Base-by-base conservation (phyloP, 495 filamentous ascomycete genomes). In the Extremus antarcticus region DNA sequence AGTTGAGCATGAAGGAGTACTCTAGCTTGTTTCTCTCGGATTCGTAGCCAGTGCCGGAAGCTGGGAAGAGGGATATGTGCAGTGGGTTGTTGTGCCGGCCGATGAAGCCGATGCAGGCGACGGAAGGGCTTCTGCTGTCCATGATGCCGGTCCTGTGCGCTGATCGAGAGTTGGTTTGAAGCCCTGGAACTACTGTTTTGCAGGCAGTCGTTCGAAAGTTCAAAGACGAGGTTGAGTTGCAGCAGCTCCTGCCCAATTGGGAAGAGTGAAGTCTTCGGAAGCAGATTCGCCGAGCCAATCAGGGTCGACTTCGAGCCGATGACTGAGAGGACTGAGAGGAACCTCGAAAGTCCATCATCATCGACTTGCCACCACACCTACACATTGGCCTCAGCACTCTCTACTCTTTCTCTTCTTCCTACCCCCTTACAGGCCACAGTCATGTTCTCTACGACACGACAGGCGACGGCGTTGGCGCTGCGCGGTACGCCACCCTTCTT, bases 51-150 rank as follows among this genome's bases (percentile, higher is more conserved):
- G 90, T 85, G 3, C 57, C 57, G 21, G 58, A 54, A 0, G 89
- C 83, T 32, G 90, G 86, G 70, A 96, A 96, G 66, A 95, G 77
- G 45, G 86, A 79, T 55, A 94, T 85, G 71, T 95, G 91, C 66
- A 98, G 85, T 47, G 91, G 92, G 68, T 95, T 94, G 72, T 96
- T 94, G 92, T 91, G 82, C 73, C 90, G 89, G 48, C 91, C 90
- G 63, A 98, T 94, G 21, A 98, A 74, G 62, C 89, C 89, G 56
- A 98, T 81, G 68, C 90, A 95, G 63, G 89, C 89, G 67, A 98
- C 91, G 9, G 79, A 84, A 16, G 87, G 85, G 48, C 64, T 56
- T 56, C 53, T 50, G 40, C 19, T 16, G 22, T 51, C 57, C 57
- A 60, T 60, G 13, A 7, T 13, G 29, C 29, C 29, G 7, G 4